Conservation (phyloP, 257 asterid genomes). For the Ligustrum vulgare region DNA sequence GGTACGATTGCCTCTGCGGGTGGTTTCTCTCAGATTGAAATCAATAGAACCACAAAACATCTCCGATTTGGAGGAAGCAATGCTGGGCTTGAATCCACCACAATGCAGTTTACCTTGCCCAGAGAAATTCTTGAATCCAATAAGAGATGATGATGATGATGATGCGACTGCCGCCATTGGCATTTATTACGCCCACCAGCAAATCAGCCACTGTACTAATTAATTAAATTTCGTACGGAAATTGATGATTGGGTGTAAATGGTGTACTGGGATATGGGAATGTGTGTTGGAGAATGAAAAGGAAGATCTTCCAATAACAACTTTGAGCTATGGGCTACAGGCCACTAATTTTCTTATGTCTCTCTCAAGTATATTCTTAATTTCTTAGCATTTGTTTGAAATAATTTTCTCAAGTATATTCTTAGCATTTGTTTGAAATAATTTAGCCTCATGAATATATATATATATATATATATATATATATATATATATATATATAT, state of each 20-base stretch:
- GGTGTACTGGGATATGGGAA: not conserved
- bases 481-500: no score
- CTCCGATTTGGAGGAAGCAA: constrained; percentile 45
- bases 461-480: no score
- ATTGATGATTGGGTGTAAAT: not conserved
- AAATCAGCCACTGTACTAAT: not conserved
- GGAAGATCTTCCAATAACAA: constrained; percentile 28
- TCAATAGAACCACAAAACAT: constrained; percentile 37
- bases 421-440: no score
- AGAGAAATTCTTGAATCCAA: not conserved
- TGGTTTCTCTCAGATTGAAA: constrained; percentile 14
- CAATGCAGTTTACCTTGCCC: constrained; percentile 28
- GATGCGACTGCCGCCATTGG: constrained; percentile 52
- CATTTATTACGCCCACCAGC: constrained; percentile 6
- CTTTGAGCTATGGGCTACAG: constrained; percentile 22
- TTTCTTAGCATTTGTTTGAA: not conserved
- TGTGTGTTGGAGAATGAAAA: constrained; percentile 38
- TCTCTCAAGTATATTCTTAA: not conserved
- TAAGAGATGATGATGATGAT: constrained; percentile 28
- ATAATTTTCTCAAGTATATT: no score
- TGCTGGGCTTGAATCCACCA: constrained; percentile 15
- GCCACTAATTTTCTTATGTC: constrained; percentile 18
- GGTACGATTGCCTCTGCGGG: constrained; percentile 7
- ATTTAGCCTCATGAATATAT: no score
- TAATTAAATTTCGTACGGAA: not conserved